These are phyloP conservation scores for Colletotrichum aenigma DNA, from an alignment of 2,329 filamentous ascomycete genomes.

Conservation along the genomic window DNA sequence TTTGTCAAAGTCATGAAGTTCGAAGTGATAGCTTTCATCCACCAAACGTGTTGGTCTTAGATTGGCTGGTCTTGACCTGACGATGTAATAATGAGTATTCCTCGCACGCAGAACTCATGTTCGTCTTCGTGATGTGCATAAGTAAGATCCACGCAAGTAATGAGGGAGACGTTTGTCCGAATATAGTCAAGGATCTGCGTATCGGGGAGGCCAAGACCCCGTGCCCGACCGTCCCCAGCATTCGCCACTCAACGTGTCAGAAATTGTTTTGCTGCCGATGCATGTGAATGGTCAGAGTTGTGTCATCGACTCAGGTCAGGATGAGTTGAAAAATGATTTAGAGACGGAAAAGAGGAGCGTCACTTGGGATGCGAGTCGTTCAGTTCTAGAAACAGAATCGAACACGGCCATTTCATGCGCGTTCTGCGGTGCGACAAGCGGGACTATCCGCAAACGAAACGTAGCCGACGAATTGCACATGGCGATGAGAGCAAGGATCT, in stretches of 20 bases:
- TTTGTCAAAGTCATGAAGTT: background rate
- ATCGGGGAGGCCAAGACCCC: background rate
- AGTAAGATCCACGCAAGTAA: background rate
- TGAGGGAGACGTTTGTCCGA: background rate
- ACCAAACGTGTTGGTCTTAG: background rate
- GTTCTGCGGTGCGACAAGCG: background rate
- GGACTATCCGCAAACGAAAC: background rate
- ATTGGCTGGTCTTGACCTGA: background rate
- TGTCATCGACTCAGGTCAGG: background rate
- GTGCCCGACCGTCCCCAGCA: background rate
- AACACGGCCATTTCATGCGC: background rate
- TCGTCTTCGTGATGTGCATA: background rate
- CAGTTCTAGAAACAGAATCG: background rate
- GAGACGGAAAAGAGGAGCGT: background rate
- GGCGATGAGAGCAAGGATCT: background rate
- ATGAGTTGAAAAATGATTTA: background rate
- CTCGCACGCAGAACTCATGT: background rate
- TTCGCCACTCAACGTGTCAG: background rate
- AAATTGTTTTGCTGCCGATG: background rate
- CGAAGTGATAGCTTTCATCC: background rate
- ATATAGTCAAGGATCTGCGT: background rate
- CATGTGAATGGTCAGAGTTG: background rate
- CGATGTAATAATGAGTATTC: background rate
- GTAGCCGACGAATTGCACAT: background rate
- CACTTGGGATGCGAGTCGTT: background rate